These are phyloP conservation scores for Picea sitchensis DNA, from an alignment of 75 land plant species.

Conservation along the genomic window DNA sequence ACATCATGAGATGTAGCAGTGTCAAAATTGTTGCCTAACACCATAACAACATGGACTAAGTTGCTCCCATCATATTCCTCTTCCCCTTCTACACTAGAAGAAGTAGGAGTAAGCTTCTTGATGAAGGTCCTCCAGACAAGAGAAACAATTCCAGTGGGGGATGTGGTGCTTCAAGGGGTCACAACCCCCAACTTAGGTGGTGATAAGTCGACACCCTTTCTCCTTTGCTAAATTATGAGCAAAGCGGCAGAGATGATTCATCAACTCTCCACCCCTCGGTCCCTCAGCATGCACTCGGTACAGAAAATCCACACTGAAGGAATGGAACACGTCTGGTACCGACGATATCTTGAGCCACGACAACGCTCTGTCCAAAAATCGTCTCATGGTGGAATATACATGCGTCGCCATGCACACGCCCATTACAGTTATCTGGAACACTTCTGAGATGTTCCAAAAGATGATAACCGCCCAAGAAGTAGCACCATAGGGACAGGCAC, in stretches of 20 bases:
- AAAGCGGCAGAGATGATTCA: too few species aligned
- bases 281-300: slow-evolving; percentile 77
- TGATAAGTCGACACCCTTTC: slow-evolving; percentile 29
- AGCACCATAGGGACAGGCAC: background rate
- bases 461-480: slow-evolving; percentile 48
- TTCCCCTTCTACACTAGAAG: background rate
- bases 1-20: too few species aligned
- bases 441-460: slow-evolving; percentile 56
- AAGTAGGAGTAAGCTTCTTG: slow-evolving; percentile 19
- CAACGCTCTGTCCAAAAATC: slow-evolving; percentile 24
- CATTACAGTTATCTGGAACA: slow-evolving; percentile 45
- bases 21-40: slow-evolving; percentile 60
- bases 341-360: slow-evolving; percentile 42
- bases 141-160: too few species aligned
- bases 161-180: too few species aligned
- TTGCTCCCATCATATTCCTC: slow-evolving; percentile 15
- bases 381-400: slow-evolving; percentile 11
- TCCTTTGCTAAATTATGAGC: too few species aligned
- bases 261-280: too few species aligned
- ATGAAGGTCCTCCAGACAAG: slow-evolving; percentile 52
- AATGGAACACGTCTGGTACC: too few species aligned
- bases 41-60: slow-evolving; percentile 5
- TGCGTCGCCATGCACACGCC: slow-evolving; percentile 25
- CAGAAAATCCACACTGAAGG: slow-evolving; percentile 44
- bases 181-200: too few species aligned